phyloP scores from a whole-genome alignment of 768 basidiomycete species.

The Suillus sp. region DNA sequence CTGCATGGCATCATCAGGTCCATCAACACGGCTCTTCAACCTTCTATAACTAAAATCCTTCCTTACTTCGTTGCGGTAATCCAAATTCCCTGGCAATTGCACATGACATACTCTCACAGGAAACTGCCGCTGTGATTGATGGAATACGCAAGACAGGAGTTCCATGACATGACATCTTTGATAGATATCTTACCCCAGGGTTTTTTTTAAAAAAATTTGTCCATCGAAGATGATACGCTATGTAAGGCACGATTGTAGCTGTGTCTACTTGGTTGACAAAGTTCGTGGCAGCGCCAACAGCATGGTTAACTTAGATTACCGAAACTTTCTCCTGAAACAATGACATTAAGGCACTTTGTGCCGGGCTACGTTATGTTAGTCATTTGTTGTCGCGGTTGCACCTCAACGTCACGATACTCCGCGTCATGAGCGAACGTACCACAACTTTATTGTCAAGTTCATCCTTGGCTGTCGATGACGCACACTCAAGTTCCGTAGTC shows the following conservation, averaged over 20 bases:
- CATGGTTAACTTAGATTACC: background rate
- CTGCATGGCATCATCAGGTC: background rate
- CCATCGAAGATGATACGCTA: background rate
- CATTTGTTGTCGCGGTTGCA: background rate
- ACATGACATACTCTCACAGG: background rate
- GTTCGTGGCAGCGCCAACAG: background rate
- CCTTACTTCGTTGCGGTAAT: background rate
- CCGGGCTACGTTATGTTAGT: background rate
- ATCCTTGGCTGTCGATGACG: background rate
- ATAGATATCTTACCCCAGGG: background rate
- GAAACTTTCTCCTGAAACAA: background rate
- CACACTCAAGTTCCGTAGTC: background rate
- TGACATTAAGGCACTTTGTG: background rate
- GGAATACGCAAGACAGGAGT: background rate
- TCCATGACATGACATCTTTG: background rate
- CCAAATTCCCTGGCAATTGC: background rate
- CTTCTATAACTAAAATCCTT: background rate
- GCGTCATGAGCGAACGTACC: background rate
- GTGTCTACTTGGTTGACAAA: background rate
- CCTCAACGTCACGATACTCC: background rate
- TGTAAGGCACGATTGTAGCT: background rate
- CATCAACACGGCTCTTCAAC: background rate
- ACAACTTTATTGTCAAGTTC: background rate
- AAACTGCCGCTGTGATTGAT: background rate
- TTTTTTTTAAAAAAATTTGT: background rate